Evolutionary conservation across 2,329 filamentous ascomycete genomes (phyloP).

Genomic region (Apiospora aurea): DNA sequence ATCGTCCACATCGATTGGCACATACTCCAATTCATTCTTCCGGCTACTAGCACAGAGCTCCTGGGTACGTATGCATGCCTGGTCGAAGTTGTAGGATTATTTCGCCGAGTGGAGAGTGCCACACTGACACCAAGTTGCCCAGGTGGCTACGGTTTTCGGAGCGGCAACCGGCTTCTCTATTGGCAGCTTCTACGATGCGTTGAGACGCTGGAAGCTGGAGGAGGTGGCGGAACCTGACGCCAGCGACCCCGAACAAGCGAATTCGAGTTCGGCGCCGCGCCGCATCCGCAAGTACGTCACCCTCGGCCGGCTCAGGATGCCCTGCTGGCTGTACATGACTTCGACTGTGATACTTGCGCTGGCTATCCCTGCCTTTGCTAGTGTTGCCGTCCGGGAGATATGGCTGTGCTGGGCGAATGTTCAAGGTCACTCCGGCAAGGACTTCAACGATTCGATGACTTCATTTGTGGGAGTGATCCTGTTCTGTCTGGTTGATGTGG

Average conservation of each 20-base stretch:
- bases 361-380: constrained; percentile 1
- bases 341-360: background rate
- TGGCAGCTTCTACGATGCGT: constrained; percentile 8
- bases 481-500: constrained; percentile 7
- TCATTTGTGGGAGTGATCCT: constrained; percentile 2
- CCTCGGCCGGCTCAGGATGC: constrained; percentile 13
- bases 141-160: constrained; percentile 12
- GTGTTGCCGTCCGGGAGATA: constrained; percentile 3
- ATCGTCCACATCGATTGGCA: no score
- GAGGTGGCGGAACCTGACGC: background rate
- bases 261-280: background rate
- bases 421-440: background rate
- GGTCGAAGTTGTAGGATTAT: no score
- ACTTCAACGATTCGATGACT: background rate
- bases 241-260: constrained; percentile 3
- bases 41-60: background rate
- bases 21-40: background rate
- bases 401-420: background rate
- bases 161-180: constrained; percentile 12
- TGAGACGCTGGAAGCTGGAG: constrained; percentile 17
- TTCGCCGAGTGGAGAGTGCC: background rate
- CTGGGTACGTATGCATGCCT: background rate
- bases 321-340: constrained; percentile 22
- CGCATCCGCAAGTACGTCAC: constrained; percentile 1
- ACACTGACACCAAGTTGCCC: background rate